Evolutionary conservation across 139 green algal genomes (phyloP).

Genomic region (Coccomyxa sp.): DNA sequence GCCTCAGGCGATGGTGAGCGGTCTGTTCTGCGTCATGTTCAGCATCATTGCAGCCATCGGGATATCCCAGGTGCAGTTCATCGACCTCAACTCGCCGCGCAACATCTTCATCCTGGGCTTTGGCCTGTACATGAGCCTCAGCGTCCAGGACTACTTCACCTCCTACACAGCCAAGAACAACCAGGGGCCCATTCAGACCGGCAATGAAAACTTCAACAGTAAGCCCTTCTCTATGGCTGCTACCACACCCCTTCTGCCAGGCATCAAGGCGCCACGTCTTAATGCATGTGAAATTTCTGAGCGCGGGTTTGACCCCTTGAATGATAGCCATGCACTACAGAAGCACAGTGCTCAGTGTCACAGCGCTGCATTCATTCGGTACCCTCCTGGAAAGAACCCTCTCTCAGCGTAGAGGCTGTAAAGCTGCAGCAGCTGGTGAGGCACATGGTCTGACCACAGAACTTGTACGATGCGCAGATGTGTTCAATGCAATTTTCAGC

Average conservation of each 20-base stretch:
- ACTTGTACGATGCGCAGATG: constrained; percentile 31
- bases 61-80: constrained; percentile 45
- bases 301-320: too few relatives aligned
- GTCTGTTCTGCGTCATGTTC: constrained; percentile 71
- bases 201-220: constrained; percentile 35
- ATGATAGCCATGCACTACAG: too few relatives aligned
- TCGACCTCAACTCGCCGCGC: constrained; percentile 38
- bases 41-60: constrained; percentile 26
- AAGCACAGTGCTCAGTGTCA: background rate
- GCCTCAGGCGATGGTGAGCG: constrained; percentile 48
- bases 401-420: background rate
- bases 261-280: background rate
- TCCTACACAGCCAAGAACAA: constrained; percentile 31
- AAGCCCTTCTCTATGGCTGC: background rate
- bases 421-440: background rate
- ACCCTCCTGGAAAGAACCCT: background rate
- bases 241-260: background rate
- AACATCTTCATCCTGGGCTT: constrained; percentile 66
- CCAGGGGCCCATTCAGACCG: constrained; percentile 46
- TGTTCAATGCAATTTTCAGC: constrained; percentile 53
- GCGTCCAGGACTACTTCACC: constrained; percentile 52
- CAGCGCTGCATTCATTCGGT: background rate
- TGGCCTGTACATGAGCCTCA: constrained; percentile 52
- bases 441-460: background rate
- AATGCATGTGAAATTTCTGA: too few relatives aligned